Evolutionary conservation across 2,329 filamentous ascomycete genomes (phyloP).

Genomic region (Cladobotryum mycophilum): DNA sequence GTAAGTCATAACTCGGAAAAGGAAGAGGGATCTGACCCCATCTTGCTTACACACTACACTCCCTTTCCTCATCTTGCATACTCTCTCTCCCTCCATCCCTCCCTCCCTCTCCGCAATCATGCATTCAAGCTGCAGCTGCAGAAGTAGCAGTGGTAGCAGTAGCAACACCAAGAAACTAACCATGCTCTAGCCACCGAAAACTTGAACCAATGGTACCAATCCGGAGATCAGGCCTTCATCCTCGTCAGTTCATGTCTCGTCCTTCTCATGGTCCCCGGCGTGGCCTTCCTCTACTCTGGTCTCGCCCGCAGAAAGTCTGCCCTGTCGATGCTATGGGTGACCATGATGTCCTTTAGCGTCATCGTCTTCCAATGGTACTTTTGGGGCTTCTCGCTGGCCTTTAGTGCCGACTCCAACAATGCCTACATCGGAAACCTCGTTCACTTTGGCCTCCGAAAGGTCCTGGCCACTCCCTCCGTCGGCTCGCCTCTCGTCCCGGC

Average conservation of each 20-base stretch:
- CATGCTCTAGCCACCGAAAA: slow-evolving; percentile 63
- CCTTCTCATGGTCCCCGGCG: slow-evolving; percentile 91
- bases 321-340: slow-evolving; percentile 93
- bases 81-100: background rate
- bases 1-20: slow-evolving; percentile 43
- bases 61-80: background rate
- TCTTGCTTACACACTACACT: background rate
- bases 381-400: slow-evolving; percentile 95
- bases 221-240: slow-evolving; percentile 92
- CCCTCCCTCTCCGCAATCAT: background rate
- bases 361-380: slow-evolving; percentile 99
- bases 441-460: slow-evolving; percentile 84
- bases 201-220: slow-evolving; percentile 90
- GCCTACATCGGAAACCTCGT: slow-evolving; percentile 87
- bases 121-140: too few relatives aligned
- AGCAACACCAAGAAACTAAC: background rate
- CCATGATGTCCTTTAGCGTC: slow-evolving; percentile 88
- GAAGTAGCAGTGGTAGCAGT: too few relatives aligned
- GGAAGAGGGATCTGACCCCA: background rate
- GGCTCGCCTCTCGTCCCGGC: slow-evolving; percentile 85
- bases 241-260: slow-evolving; percentile 87
- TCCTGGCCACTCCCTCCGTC: slow-evolving; percentile 75
- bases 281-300: slow-evolving; percentile 95
- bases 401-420: slow-evolving; percentile 74
- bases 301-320: slow-evolving; percentile 97